Evolutionary conservation across 1,284 basidiomycete genomes (phyloP).

Genomic region (Puccinia novopanici): DNA sequence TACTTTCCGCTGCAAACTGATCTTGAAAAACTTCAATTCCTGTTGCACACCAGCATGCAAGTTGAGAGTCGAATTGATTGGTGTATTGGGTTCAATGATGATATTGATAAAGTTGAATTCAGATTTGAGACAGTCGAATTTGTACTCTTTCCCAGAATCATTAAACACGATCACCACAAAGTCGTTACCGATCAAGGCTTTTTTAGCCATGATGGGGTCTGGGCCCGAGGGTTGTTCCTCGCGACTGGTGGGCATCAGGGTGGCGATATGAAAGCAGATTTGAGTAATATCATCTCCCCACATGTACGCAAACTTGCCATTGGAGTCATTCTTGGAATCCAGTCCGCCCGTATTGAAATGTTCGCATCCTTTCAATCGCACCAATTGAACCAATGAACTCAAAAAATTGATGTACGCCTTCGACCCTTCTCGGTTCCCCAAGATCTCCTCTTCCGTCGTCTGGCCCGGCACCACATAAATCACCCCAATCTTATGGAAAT

Average conservation of each 20-base stretch:
- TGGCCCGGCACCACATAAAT: conserved; percentile 94
- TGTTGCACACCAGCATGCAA: conserved; percentile 62
- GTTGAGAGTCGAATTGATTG: conserved; percentile 55
- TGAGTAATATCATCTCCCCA: conserved; percentile 99
- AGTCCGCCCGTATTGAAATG: conserved; percentile 87
- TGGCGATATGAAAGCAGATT: conserved; percentile 91
- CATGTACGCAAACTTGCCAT: conserved; percentile 83
- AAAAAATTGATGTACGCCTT: conserved; percentile 92
- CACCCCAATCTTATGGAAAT: conserved; percentile 95
- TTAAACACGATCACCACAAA: conserved; percentile 96
- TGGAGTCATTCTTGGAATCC: conserved; percentile 81
- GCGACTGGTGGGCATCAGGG: conserved; percentile 79
- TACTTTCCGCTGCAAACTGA: conserved; percentile 77
- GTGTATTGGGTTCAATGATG: conserved; percentile 88
- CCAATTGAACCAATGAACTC: conserved; percentile 81
- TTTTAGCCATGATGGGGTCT: conserved; percentile 71
- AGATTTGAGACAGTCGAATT: conserved; percentile 85
- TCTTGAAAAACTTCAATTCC: conserved; percentile 88
- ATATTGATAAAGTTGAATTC: conserved; percentile 98
- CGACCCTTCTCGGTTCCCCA: conserved; percentile 87
- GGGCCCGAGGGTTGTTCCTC: conserved; percentile 25
- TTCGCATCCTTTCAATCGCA: conserved; percentile 81
- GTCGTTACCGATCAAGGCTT: conserved; percentile 91
- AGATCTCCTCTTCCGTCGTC: conserved; percentile 78
- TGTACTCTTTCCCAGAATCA: conserved; percentile 82